phyloP scores from a whole-genome alignment of 768 basidiomycete species.

The Boletus fagicola region DNA sequence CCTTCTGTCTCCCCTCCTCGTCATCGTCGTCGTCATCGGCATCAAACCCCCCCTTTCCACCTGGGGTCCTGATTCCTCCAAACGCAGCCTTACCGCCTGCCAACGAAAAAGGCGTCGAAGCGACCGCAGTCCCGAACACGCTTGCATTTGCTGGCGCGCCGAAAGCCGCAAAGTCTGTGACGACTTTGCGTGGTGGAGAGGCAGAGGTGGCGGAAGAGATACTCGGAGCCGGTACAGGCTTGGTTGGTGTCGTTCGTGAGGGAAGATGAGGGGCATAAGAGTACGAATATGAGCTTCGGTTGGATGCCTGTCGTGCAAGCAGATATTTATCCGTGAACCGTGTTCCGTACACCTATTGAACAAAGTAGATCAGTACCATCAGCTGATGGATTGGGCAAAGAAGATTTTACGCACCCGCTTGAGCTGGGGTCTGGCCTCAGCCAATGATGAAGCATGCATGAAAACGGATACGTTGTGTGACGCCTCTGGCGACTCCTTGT shows the following conservation, averaged over 20 bases:
- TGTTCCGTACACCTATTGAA: constrained; percentile 78
- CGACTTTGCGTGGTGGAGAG: constrained; percentile 85
- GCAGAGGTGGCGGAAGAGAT: constrained; percentile 28
- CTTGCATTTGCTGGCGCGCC: constrained; percentile 71
- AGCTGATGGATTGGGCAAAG: background rate
- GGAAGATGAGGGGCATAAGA: constrained; percentile 51
- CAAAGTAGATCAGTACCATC: constrained; percentile 8
- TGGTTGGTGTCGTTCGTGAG: constrained; percentile 41
- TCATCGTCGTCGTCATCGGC: constrained; percentile 79
- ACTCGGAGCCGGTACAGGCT: constrained; percentile 31
- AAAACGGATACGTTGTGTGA: constrained; percentile 88
- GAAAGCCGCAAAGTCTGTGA: constrained; percentile 86
- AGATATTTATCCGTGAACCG: constrained; percentile 98
- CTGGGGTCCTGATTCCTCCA: constrained; percentile 61
- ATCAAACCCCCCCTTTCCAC: constrained; percentile 40
- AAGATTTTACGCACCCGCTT: constrained; percentile 58
- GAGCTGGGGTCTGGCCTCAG: constrained; percentile 72
- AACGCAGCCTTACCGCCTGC: constrained; percentile 83
- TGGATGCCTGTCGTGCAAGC: constrained; percentile 59
- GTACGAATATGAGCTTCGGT: constrained; percentile 53
- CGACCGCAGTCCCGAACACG: constrained; percentile 83
- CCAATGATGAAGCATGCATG: constrained; percentile 64
- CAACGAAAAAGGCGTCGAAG: constrained; percentile 74
- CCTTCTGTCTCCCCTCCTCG: constrained; percentile 61
- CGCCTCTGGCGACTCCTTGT: constrained; percentile 86